Conservation (phyloP, 441 rosid genomes). For the Viola pubescens region DNA sequence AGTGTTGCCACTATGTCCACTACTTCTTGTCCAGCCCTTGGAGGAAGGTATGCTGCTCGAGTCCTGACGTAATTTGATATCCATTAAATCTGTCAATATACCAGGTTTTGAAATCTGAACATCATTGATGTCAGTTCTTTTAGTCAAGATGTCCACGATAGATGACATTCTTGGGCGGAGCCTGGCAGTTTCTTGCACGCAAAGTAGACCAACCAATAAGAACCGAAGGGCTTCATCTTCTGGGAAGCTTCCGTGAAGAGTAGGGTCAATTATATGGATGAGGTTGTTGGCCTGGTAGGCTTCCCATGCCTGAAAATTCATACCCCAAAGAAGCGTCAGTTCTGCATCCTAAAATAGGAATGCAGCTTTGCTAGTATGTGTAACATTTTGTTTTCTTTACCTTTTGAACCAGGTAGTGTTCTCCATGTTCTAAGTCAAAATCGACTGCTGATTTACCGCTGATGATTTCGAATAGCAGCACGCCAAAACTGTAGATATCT, state of each 20-base stretch:
- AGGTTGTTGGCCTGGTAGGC: slow-evolving; percentile 23
- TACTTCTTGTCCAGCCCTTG: slow-evolving; percentile 7
- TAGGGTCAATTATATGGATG: slow-evolving; percentile 31
- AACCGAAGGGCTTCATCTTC: slow-evolving; percentile 37
- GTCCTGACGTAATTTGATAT: slow-evolving; percentile 29
- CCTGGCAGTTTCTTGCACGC: slow-evolving; percentile 50
- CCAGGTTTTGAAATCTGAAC: slow-evolving; percentile 37
- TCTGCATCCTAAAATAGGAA: neutral
- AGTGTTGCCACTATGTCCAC: slow-evolving; percentile 1
- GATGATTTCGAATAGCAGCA: slow-evolving; percentile 72
- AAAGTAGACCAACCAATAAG: slow-evolving; percentile 43
- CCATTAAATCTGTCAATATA: slow-evolving; percentile 32
- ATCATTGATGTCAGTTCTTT: slow-evolving; percentile 22
- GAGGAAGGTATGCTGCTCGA: slow-evolving; percentile 12
- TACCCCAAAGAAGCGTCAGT: neutral
- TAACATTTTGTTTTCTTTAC: slow-evolving; percentile 14
- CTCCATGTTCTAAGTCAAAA: slow-evolving; percentile 44
- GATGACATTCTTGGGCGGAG: slow-evolving; percentile 42
- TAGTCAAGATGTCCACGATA: slow-evolving; percentile 29
- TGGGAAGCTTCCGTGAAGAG: slow-evolving; percentile 26
- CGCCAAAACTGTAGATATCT: slow-evolving; percentile 84
- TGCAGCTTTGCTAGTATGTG: neutral
- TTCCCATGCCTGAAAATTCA: slow-evolving; percentile 46
- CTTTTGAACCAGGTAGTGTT: slow-evolving; percentile 48
- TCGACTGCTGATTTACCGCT: slow-evolving; percentile 71